These are phyloP conservation scores for Kalmanozyma brasiliensis DNA, from an alignment of 1,284 basidiomycete genomes.

Conservation along the genomic window DNA sequence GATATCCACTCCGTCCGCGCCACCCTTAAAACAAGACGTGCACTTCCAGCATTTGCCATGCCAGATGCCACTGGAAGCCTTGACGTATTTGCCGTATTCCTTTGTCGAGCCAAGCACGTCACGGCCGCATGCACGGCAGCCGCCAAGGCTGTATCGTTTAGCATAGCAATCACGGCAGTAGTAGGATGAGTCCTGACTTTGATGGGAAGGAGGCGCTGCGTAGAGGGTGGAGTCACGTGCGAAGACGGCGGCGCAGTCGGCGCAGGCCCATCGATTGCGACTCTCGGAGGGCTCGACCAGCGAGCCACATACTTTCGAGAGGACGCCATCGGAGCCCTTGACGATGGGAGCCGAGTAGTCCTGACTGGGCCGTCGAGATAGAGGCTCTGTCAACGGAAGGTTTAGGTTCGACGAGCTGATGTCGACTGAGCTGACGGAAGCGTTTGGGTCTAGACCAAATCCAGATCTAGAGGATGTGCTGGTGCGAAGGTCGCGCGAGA, in stretches of 20 bases:
- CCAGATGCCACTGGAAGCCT: slow-evolving; percentile 41
- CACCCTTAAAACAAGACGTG: slow-evolving; percentile 21
- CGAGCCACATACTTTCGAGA: slow-evolving; percentile 57
- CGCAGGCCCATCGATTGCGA: slow-evolving; percentile 53
- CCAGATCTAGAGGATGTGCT: slow-evolving; percentile 1
- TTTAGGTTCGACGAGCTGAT: background rate
- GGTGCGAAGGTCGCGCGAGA: slow-evolving; percentile 42
- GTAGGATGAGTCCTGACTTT: slow-evolving; percentile 16
- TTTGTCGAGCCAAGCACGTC: slow-evolving; percentile 56
- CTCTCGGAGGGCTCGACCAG: slow-evolving; percentile 50
- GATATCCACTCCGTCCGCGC: slow-evolving; percentile 25
- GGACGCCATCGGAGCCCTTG: slow-evolving; percentile 44
- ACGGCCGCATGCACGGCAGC: slow-evolving; percentile 31
- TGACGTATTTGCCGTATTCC: slow-evolving; percentile 58
- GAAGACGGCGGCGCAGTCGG: slow-evolving; percentile 47
- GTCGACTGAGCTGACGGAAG: background rate
- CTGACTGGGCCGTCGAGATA: slow-evolving; percentile 12
- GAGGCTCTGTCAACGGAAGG: background rate
- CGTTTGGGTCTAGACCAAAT: background rate
- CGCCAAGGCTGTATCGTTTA: slow-evolving; percentile 45
- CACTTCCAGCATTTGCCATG: slow-evolving; percentile 60
- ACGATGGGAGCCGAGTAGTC: slow-evolving; percentile 50
- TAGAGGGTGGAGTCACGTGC: slow-evolving; percentile 59
- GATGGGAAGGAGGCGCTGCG: slow-evolving; percentile 35
- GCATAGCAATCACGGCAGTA: slow-evolving; percentile 55